Evolutionary conservation across 2,329 filamentous ascomycete species (phyloP), one percentile per base, ranked within the genome.

Genomic region (Scytalidium sp.): DNA sequence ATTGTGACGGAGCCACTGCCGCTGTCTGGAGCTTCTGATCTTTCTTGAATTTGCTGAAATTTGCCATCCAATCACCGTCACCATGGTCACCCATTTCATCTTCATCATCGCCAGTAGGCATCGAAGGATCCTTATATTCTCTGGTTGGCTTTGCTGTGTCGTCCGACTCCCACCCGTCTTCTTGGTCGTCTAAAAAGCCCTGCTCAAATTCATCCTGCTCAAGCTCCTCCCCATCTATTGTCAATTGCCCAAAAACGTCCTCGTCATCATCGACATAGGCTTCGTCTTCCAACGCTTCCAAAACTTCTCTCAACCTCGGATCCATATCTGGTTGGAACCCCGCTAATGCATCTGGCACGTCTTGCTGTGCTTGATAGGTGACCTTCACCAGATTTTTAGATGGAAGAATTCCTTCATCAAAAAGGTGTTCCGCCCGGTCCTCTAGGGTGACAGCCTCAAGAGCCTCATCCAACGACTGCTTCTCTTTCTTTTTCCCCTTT

Each of bases 311-410:
- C 58, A 99, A 68, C 36, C 93, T 80, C 2, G 92, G 92, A 63
- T 99, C 95, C 94, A 99, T 97, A 64, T 97, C 92, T 6, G 95
- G 94, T 69, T 99, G 88, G 68, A 99, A 96, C 0, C 94, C 94
- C 2, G 88, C 87, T 62, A 99, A 88, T 7, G 84, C 85, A 70
- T 99, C 94, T 1, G 94, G 94, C 1, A 97, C 75, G 61, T 96
- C 83, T 69, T 99, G 94, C 71, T 97, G 91, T 48, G 91, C 87
- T 68, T 97, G 90, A 66, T 97, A 97, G 42, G 87, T 91, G 25
- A 82, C 73, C 62, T 85, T 83, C 49, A 83, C 82, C 42, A 92
- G 76, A 64, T 90, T 93, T 63, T 91, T 90, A 8, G 87, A 90
- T 0, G 90, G 88, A 22, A 93, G 73, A 13, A 93, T 80, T 19